A percentile compares a stretch with the other conserved stretches of the same genome.
Conservation (phyloP, 1,284 basidiomycete species). For the Irpex rosettiformis region DNA sequence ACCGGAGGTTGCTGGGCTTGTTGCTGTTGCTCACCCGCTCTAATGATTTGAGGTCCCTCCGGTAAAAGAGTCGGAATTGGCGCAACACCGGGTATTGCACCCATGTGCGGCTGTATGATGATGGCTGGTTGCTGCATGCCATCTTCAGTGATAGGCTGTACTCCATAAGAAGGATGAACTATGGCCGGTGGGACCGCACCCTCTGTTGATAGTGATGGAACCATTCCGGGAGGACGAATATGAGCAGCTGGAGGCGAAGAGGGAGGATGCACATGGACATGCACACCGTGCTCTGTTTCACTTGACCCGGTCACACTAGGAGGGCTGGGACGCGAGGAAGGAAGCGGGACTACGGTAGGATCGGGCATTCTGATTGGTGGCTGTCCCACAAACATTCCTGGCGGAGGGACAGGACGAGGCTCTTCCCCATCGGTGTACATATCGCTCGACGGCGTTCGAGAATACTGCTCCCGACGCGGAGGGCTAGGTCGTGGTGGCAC, state of each 20-base stretch:
- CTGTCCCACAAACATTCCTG: conserved; percentile 1
- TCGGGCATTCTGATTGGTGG: conserved; percentile 9
- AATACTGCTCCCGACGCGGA: not conserved
- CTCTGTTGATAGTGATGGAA: not conserved
- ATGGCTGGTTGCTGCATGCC: not conserved
- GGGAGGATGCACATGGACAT: conserved; percentile 8
- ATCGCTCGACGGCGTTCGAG: not conserved
- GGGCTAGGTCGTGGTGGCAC: conserved; percentile 8
- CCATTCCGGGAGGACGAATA: conserved; percentile 10
- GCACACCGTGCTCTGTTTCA: conserved; percentile 1
- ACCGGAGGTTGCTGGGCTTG: not conserved
- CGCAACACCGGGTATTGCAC: not conserved
- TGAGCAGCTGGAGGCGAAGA: not conserved
- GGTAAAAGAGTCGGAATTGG: not conserved
- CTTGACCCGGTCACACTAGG: conserved; percentile 1
- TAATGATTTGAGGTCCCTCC: conserved; percentile 2
- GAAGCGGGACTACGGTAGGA: conserved; percentile 14
- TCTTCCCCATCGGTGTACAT: conserved; percentile 5
- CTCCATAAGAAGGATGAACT: not conserved
- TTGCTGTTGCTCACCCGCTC: not conserved
- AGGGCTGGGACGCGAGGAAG: conserved; percentile 7
- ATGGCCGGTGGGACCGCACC: conserved; percentile 7
- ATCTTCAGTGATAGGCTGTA: not conserved
- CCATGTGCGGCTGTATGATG: conserved; percentile 19
- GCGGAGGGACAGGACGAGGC: conserved; percentile 15